These are phyloP conservation scores for Pseudogymnoascus sp. DNA, from an alignment of 2,329 filamentous ascomycete genomes.

Conservation along the genomic window DNA sequence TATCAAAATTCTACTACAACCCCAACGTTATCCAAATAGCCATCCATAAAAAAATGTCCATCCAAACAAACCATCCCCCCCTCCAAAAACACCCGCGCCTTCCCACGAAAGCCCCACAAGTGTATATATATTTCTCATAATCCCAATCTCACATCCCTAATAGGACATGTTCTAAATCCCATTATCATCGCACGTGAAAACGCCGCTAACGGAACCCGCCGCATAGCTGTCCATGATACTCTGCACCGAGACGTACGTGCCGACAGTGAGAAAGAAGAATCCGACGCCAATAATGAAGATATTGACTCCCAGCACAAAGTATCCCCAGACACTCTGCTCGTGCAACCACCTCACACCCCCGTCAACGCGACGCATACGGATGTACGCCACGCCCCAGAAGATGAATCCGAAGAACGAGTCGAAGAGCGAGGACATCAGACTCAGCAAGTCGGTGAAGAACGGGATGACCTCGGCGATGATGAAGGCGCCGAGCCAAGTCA, in stretches of 20 bases:
- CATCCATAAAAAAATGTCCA: neutral
- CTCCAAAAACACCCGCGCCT: neutral
- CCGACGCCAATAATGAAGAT: slow-evolving; percentile 64
- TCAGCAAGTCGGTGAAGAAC: slow-evolving; percentile 70
- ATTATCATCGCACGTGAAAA: slow-evolving; percentile 68
- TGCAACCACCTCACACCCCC: slow-evolving; percentile 37
- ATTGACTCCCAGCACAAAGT: slow-evolving; percentile 56
- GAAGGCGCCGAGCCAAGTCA: slow-evolving; percentile 80
- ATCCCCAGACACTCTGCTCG: slow-evolving; percentile 30
- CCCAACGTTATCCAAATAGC: neutral
- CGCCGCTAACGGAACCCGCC: slow-evolving; percentile 53
- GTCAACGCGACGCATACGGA: slow-evolving; percentile 64
- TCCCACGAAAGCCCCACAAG: neutral
- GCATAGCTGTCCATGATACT: slow-evolving; percentile 67
- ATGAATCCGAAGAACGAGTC: slow-evolving; percentile 94
- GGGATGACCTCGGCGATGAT: slow-evolving; percentile 89
- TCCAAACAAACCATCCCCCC: neutral
- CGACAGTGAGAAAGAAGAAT: slow-evolving; percentile 70
- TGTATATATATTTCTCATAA: neutral
- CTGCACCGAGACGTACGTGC: slow-evolving; percentile 72
- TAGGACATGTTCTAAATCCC: slow-evolving; percentile 39
- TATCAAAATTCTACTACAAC: neutral
- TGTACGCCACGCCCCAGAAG: slow-evolving; percentile 80
- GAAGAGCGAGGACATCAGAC: slow-evolving; percentile 78
- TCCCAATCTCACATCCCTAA: neutral